Conservation (phyloP, 2,329 filamentous ascomycete species). For the Ascochyta fabae region DNA sequence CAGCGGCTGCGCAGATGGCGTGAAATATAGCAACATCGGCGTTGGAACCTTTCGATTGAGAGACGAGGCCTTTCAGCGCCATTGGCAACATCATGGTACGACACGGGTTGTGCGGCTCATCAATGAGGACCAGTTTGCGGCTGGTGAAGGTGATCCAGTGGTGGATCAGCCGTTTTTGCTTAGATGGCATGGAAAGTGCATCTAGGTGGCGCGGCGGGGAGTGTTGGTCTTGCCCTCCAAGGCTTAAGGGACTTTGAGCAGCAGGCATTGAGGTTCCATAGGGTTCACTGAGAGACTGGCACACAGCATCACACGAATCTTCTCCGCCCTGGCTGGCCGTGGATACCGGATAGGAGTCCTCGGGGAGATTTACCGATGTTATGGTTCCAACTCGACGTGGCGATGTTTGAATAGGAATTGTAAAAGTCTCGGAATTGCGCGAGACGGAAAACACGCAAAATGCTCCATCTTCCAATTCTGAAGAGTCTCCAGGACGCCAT, state of each 20-base stretch:
- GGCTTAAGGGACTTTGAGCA: background rate
- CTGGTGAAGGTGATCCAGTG: constrained; percentile 22
- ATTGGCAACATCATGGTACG: constrained; percentile 23
- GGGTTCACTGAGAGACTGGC: background rate
- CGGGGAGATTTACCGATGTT: background rate
- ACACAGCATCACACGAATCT: background rate
- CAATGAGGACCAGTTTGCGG: constrained; percentile 17
- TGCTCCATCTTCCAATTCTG: constrained; percentile 4
- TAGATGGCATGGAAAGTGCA: constrained; percentile 7
- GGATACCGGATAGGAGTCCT: background rate
- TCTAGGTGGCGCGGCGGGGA: constrained; percentile 13
- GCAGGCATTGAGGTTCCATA: background rate
- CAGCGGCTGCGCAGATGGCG: constrained; percentile 18
- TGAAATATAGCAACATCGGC: constrained; percentile 22
- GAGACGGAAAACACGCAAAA: constrained; percentile 13
- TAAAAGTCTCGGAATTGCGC: background rate
- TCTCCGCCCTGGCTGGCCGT: background rate
- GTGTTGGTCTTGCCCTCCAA: background rate
- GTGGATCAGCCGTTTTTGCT: constrained; percentile 19
- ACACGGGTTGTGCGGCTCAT: constrained; percentile 20
- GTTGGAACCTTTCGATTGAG: constrained; percentile 8
- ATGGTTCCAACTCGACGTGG: background rate
- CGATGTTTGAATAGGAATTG: background rate
- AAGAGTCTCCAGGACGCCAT: constrained; percentile 8
- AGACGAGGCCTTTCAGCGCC: constrained; percentile 17